phyloP scores from a whole-genome alignment of 2,329 filamentous ascomycete genomes.

The Calonectria ilicicola region DNA sequence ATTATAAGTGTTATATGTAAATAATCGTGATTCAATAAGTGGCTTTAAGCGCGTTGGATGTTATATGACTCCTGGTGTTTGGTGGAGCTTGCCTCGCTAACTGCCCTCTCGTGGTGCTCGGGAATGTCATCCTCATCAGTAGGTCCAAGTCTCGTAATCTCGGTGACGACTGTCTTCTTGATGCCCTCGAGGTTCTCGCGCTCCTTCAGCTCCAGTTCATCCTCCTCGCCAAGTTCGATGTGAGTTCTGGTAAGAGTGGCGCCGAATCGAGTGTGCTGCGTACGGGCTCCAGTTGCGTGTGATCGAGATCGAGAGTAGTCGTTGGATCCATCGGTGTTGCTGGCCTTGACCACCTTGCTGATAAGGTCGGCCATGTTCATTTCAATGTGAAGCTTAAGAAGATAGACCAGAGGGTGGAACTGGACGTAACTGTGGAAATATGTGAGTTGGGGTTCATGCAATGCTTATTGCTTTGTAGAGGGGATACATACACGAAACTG shows the following conservation, averaged over 20 bases:
- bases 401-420: constrained; percentile 44
- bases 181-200: constrained; percentile 28
- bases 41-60: constrained; percentile 33
- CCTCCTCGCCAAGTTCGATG: constrained; percentile 38
- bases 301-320: constrained; percentile 31
- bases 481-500: constrained; percentile 38
- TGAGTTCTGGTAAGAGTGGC: constrained; percentile 25
- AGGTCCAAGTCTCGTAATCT: constrained; percentile 22
- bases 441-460: constrained; percentile 12
- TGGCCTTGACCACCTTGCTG: constrained; percentile 42
- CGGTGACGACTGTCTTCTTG: constrained; percentile 29
- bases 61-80: constrained; percentile 35
- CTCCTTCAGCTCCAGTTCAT: constrained; percentile 33
- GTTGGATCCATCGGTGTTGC: constrained; percentile 30
- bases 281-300: constrained; percentile 14
- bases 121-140: constrained; percentile 24
- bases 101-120: constrained; percentile 42
- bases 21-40: constrained; percentile 4
- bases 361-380: constrained; percentile 47
- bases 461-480: not conserved
- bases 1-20: constrained; percentile 27
- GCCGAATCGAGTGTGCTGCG: constrained; percentile 27
- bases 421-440: constrained; percentile 37
- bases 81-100: constrained; percentile 41
- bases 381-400: constrained; percentile 44